These are phyloP conservation scores for Quercus glauca DNA, from an alignment of 306 rosid genomes.

Conservation along the genomic window DNA sequence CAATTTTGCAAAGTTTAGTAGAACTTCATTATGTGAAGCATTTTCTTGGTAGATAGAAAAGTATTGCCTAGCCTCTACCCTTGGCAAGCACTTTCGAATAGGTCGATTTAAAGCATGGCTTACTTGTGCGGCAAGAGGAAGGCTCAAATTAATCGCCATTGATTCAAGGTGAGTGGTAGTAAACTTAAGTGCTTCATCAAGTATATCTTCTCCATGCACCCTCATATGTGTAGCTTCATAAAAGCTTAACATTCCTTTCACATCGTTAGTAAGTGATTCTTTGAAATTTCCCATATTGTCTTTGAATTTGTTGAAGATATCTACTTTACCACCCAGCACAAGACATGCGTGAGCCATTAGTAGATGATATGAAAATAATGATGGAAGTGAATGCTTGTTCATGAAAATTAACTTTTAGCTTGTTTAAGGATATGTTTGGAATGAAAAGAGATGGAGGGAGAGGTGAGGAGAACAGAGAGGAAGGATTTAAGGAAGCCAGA, in stretches of 20 bases:
- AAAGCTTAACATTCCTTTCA: slow-evolving; percentile 12
- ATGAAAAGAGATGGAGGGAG: no score
- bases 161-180: slow-evolving; percentile 27
- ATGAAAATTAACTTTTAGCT: no score
- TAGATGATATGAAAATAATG: no score
- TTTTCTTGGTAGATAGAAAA: slow-evolving; percentile 19
- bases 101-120: not conserved
- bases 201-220: slow-evolving; percentile 8
- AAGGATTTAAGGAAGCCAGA: no score
- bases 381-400: no score
- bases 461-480: no score
- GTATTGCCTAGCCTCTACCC: slow-evolving; percentile 20
- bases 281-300: slow-evolving; percentile 9
- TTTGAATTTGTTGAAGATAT: slow-evolving; percentile 12
- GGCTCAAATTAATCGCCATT: not conserved
- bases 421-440: no score
- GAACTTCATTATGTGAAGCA: slow-evolving; percentile 7
- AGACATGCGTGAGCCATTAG: no score
- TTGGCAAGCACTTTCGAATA: slow-evolving; percentile 19
- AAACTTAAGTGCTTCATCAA: slow-evolving; percentile 24
- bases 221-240: slow-evolving; percentile 24
- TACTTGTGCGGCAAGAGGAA: slow-evolving; percentile 6
- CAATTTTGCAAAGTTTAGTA: slow-evolving; percentile 19
- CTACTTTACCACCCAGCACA: not conserved
- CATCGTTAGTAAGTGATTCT: not conserved